Evolutionary conservation across 352 stramenopile genomes (phyloP).

Genomic region (Phytophthora boehmeriae): DNA sequence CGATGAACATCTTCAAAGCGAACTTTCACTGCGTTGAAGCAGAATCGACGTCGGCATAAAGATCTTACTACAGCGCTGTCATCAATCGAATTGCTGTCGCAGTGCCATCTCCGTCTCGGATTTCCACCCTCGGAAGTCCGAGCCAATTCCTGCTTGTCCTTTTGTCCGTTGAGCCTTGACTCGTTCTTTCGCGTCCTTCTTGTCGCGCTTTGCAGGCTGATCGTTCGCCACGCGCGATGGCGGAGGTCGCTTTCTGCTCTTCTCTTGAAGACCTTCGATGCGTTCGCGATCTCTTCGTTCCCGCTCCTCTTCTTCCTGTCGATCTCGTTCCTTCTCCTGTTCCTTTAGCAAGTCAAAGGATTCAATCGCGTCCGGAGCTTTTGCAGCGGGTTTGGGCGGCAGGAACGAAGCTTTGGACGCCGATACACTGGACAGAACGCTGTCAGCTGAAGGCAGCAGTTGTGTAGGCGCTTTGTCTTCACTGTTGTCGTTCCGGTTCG

Average conservation of each 20-base stretch:
- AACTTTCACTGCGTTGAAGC: constrained; percentile 10
- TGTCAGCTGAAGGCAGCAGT: constrained; percentile 49
- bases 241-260: constrained; percentile 24
- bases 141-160: constrained; percentile 79
- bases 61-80: not conserved
- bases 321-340: constrained; percentile 12
- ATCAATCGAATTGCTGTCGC: constrained; percentile 78
- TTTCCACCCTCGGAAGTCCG: constrained; percentile 78
- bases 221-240: not conserved
- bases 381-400: constrained; percentile 25
- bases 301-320: constrained; percentile 19
- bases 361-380: constrained; percentile 18
- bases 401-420: constrained; percentile 46
- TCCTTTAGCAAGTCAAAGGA: constrained; percentile 43
- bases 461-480: not conserved
- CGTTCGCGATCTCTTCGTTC: not conserved
- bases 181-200: constrained; percentile 66
- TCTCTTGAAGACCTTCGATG: not conserved
- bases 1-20: no score
- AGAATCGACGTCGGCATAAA: not conserved
- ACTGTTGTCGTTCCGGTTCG: not conserved
- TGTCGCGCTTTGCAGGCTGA: constrained; percentile 31
- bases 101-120: constrained; percentile 82
- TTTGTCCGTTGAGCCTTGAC: constrained; percentile 75
- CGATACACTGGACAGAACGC: constrained; percentile 43